Percentiles rank a stretch among this genome's conserved stretches.
Evolutionary conservation across 2,329 filamentous ascomycete genomes (phyloP).

Genomic region (Zasmidium citrigriseum): DNA sequence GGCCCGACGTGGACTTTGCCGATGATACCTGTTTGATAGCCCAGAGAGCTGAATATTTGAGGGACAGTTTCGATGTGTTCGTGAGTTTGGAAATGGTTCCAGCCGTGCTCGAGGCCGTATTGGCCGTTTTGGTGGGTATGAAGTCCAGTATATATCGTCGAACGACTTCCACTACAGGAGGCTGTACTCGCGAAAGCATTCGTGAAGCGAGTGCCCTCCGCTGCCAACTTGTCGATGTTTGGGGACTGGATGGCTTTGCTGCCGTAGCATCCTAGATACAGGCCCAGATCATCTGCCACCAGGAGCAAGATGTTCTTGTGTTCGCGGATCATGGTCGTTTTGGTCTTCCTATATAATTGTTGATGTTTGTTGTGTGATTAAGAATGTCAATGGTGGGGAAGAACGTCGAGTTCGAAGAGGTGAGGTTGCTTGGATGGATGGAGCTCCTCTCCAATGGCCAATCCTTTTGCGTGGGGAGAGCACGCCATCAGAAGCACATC

Average conservation of each 20-base stretch:
- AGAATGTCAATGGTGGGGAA: no score
- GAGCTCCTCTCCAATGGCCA: no score
- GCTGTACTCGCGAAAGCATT: conserved; percentile 48
- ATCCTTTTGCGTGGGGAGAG: no score
- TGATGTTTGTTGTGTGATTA: no score
- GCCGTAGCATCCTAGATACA: conserved; percentile 41
- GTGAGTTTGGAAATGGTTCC: conserved; percentile 47
- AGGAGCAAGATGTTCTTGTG: conserved; percentile 37
- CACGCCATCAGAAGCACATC: no score
- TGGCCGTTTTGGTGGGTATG: conserved; percentile 52
- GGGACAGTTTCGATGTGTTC: conserved; percentile 47
- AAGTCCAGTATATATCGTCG: conserved; percentile 52
- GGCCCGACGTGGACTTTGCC: conserved; percentile 54
- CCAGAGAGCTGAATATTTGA: conserved; percentile 38
- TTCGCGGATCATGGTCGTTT: neutral
- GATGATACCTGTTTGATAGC: conserved; percentile 50
- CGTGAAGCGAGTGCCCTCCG: conserved; percentile 40
- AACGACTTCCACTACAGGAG: conserved; percentile 51
- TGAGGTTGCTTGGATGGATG: no score
- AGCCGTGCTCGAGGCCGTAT: conserved; percentile 44
- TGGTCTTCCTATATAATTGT: neutral
- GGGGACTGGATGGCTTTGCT: conserved; percentile 35
- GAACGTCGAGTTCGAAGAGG: no score
- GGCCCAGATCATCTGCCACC: conserved; percentile 48
- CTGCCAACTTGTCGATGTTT: conserved; percentile 44